Evolutionary conservation across 805 yeast genomes (phyloP).

Genomic region (Wickerhamomyces bisporus): DNA sequence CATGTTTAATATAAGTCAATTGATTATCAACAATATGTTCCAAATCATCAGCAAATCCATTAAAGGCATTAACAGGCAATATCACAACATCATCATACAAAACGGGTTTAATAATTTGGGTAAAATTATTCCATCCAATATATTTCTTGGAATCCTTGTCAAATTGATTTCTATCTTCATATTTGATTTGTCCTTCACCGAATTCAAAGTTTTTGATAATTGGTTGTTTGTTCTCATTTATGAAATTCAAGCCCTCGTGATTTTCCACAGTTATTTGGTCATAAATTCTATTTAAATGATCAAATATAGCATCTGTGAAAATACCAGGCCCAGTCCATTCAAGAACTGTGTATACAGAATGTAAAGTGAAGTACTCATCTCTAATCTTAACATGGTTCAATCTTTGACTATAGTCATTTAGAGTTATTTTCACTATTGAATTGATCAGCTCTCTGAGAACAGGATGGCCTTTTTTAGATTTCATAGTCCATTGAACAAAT

Average conservation of each 20-base stretch:
- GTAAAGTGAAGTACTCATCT: slow-evolving; percentile 33
- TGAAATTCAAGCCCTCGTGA: background rate
- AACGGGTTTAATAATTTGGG: slow-evolving; percentile 13
- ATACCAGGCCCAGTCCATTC: slow-evolving; percentile 50
- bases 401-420: slow-evolving; percentile 32
- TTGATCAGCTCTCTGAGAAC: slow-evolving; percentile 49
- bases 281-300: slow-evolving; percentile 34
- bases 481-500: slow-evolving; percentile 59
- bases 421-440: slow-evolving; percentile 45
- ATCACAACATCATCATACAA: slow-evolving; percentile 17
- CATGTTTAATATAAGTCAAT: slow-evolving; percentile 11
- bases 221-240: background rate
- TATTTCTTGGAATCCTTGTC: slow-evolving; percentile 6
- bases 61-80: slow-evolving; percentile 15
- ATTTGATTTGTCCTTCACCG: background rate
- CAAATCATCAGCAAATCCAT: slow-evolving; percentile 9
- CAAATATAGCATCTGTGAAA: slow-evolving; percentile 44
- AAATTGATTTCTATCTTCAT: slow-evolving; percentile 4
- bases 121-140: slow-evolving; percentile 21
- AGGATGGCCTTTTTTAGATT: slow-evolving; percentile 59
- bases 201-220: background rate
- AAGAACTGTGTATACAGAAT: slow-evolving; percentile 53
- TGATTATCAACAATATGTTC: slow-evolving; percentile 1
- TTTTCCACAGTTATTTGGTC: background rate
- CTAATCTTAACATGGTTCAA: slow-evolving; percentile 24